Percentiles rank a stretch among this genome's conserved stretches.
Conservation (phyloP, 306 rosid genomes). For the Quillaja saponaria region DNA sequence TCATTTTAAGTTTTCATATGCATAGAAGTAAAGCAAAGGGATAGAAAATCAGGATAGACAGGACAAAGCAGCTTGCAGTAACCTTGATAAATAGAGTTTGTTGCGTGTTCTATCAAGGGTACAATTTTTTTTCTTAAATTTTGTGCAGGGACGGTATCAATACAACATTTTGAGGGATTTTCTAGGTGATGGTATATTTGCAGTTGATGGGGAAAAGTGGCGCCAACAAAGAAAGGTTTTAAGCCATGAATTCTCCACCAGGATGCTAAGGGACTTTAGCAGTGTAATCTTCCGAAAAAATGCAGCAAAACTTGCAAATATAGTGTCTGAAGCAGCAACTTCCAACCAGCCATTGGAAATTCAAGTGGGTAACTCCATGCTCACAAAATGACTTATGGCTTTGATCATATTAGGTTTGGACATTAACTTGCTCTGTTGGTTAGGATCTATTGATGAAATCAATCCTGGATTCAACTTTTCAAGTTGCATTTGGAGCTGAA, state of each 20-base stretch:
- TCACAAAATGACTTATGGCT: conserved; percentile 3
- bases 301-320: conserved; percentile 62
- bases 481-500: conserved; percentile 78
- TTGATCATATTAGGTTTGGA: conserved; percentile 11
- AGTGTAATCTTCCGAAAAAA: conserved; percentile 53
- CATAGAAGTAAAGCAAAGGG: too few relatives aligned
- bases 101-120: background rate
- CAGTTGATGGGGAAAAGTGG: conserved; percentile 86
- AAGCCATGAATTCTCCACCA: conserved; percentile 77
- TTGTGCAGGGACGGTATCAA: conserved; percentile 60
- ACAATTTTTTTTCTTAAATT: conserved; percentile 18
- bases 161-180: conserved; percentile 66
- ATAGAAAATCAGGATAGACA: too few relatives aligned
- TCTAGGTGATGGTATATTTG: conserved; percentile 84
- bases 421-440: conserved; percentile 1
- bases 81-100: too few relatives aligned
- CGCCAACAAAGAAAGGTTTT: conserved; percentile 73
- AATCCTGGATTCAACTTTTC: conserved; percentile 66
- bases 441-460: conserved; percentile 69
- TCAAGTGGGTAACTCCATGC: conserved; percentile 45
- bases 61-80: too few relatives aligned
- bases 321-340: conserved; percentile 57
- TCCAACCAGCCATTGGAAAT: conserved; percentile 49
- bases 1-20: too few relatives aligned
- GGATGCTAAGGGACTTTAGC: conserved; percentile 62